Conservation (phyloP, 441 rosid species). For the Populus trichocarpa region DNA sequence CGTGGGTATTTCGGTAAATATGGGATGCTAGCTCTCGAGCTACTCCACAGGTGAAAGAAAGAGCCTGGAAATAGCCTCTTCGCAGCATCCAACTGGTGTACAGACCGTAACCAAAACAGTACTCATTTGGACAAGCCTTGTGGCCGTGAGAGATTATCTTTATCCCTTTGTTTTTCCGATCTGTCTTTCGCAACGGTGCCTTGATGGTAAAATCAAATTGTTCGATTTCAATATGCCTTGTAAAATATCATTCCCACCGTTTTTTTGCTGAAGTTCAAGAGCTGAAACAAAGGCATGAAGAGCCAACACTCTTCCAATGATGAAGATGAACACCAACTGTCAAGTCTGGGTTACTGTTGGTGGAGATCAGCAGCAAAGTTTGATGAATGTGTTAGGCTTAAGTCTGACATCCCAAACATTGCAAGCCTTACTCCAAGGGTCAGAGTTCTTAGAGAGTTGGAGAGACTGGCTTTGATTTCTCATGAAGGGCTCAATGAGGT, state of each 20-base stretch:
- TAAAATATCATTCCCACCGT: too few species aligned
- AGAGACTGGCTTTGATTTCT: slow-evolving; percentile 49
- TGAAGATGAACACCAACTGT: slow-evolving; percentile 31
- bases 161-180: background rate
- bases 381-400: slow-evolving; percentile 34
- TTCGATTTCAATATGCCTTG: too few species aligned
- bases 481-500: slow-evolving; percentile 50
- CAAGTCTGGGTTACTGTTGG: slow-evolving; percentile 33
- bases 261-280: background rate
- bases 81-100: background rate
- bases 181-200: background rate
- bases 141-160: too few species aligned
- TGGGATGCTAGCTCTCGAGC: too few species aligned
- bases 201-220: too few species aligned
- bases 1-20: background rate
- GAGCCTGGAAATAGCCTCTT: slow-evolving; percentile 13
- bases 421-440: slow-evolving; percentile 41
- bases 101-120: background rate
- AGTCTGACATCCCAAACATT: slow-evolving; percentile 29
- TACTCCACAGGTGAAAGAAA: background rate
- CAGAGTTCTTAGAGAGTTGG: slow-evolving; percentile 42
- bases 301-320: slow-evolving; percentile 26
- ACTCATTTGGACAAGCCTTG: background rate
- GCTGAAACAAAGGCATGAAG: slow-evolving; percentile 27
- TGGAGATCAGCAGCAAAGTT: slow-evolving; percentile 49